Evolutionary conservation across 768 basidiomycete genomes (phyloP), one percentile per base, ranked within the genome.

Genomic region (Tephrocybe sp.): DNA sequence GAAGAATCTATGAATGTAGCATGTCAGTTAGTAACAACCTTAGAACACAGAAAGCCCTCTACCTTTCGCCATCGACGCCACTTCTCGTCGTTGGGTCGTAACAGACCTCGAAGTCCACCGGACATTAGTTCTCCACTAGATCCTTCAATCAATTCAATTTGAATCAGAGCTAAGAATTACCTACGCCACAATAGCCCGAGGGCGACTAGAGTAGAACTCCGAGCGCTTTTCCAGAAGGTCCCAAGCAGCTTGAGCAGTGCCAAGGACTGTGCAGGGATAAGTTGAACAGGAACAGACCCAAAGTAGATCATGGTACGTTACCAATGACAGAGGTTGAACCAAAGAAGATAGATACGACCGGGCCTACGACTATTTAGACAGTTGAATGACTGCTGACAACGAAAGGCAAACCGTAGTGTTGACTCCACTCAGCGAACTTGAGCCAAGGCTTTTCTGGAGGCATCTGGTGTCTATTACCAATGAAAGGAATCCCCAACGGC

Each of bases 41-140:
- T 4, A 30, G 5, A 35, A 21, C 4, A 30, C 9, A 11, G 0
- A 30, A 31, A 27, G 18, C 4, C 43, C 16, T 41, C 15, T 22
- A 76, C 77, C 62, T 73, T 75, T 16, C 76, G 70, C 73, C 74
- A 77, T 60, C 66, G 71, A 16, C 73, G 66, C 77, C 76, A 79
- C n/a, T 58, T 51, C 5, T 75, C 71, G 27, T 68, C 70, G 47
- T 74, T 69, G 2, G 70, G 68, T 5, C 75, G 65, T 71, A 78
- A 70, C 13, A 78, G 61, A 0, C 76, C 76, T 15, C 77, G 72
- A 53, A 61, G 69, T 43, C 75, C 75, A 27, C 73, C 67, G 1
- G 76, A 77, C 6, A 79, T 60, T 35, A 79, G 74, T 54, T 77
- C 76, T 12, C 68, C 75, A 18, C 72, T 75, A 36, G 9, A 24